Evolutionary conservation across 2,329 filamentous ascomycete genomes (phyloP), one percentile per base, ranked within the genome.

Genomic region (Pestalotiopsis sp.): DNA sequence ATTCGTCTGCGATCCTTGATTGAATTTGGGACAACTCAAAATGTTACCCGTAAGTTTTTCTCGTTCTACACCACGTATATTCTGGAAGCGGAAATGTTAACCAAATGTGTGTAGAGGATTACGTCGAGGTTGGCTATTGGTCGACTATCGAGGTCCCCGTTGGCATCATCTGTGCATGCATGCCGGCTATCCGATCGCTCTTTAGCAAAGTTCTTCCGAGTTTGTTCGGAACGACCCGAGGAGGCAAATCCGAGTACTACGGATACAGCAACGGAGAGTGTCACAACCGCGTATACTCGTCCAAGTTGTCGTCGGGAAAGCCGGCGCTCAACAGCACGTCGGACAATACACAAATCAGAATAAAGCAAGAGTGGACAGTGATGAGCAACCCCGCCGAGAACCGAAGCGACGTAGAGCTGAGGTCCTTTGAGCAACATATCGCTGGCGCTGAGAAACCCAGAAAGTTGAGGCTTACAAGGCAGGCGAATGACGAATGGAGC

Each of bases 71-170:
- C 20, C 1, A 26, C 26, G 6, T 35, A 22, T 10, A 39, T 20
- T 5, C 2, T n/a, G 7, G 1, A 35, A 14, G 17, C n/a, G 2
- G 1, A 17, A 17, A 13, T 57, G 39, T 65, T 70, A 58, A 70
- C 56, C 22, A 26, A 6, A 26, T 4, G 24, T 66, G 17, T 63
- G 35, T 68, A 76, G 67, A 76, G 73, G 76, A 77, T 61, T 77
- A 76, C 64, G 75, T 76, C 65, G 73, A 75, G 24, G 71, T 72
- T 1, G 74, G 75, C 35, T 69, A 76, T 60, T 79, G 77, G 75
- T 78, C 76, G 1, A 77, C 77, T 7, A 73, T 78, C 68, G 77
- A 79, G 67, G 75, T 78, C 7, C 73, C 74, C 1, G 74, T 78
- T 0, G 74, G 76, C 11, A 72, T 78, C 26, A 75, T 76, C 39